Percentiles rank a stretch among this genome's conserved stretches.
phyloP scores from a whole-genome alignment of 331 rosid species.

The Rosa hybrid region DNA sequence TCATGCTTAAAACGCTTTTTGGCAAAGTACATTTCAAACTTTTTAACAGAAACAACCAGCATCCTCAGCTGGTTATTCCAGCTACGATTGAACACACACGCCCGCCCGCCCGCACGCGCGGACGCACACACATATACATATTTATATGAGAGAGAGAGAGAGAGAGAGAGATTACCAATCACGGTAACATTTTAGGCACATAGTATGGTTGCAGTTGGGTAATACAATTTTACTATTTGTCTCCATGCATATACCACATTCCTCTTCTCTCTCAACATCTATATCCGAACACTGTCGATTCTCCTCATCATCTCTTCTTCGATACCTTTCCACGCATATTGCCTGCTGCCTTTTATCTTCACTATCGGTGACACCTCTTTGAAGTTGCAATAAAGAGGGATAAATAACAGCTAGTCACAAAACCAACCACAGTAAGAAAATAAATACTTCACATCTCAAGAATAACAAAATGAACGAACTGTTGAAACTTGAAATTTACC shows the following conservation, averaged over 20 bases:
- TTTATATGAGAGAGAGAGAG: neutral
- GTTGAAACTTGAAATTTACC: constrained; percentile 42
- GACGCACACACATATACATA: no score
- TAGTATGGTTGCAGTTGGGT: constrained; percentile 88
- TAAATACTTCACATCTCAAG: neutral
- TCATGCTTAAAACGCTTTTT: neutral
- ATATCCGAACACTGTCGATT: constrained; percentile 50
- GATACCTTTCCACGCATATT: constrained; percentile 79
- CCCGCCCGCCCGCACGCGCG: no score
- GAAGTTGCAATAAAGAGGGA: constrained; percentile 91
- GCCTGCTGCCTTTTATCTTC: constrained; percentile 92
- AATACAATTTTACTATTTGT: constrained; percentile 78
- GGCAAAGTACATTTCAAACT: constrained; percentile 6
- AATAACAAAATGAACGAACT: neutral
- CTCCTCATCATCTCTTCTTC: constrained; percentile 72
- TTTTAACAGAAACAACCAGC: neutral
- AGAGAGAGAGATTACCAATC: constrained; percentile 67
- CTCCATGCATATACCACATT: constrained; percentile 98
- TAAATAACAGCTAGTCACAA: constrained; percentile 70
- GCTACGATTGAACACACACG: neutral
- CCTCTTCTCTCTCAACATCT: constrained; percentile 92
- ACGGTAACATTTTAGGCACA: constrained; percentile 95
- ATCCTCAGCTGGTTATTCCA: neutral
- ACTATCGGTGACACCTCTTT: constrained; percentile 73
- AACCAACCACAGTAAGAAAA: constrained; percentile 27